Conservation (phyloP, 306 rosid genomes). For the Rubus idaeus region DNA sequence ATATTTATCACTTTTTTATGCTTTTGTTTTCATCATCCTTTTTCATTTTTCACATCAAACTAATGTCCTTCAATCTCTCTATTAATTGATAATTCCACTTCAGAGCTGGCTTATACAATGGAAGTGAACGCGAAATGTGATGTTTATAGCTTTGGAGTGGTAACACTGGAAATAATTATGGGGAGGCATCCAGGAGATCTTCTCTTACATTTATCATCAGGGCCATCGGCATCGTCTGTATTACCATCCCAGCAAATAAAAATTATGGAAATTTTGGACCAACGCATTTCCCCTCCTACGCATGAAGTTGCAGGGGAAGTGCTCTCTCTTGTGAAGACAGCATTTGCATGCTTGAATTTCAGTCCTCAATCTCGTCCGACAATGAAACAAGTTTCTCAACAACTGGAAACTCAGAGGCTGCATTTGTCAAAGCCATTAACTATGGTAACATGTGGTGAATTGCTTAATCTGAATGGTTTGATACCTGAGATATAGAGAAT, state of each 20-base stretch:
- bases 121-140: conserved; percentile 7
- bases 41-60: too few relatives aligned
- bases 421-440: not conserved
- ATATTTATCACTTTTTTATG: not conserved
- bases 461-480: not conserved
- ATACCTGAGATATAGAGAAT: too few relatives aligned
- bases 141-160: conserved; percentile 21
- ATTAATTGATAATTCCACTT: too few relatives aligned
- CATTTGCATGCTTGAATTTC: not conserved
- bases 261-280: not conserved
- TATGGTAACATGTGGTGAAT: not conserved
- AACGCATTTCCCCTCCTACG: not conserved
- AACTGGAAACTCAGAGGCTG: not conserved
- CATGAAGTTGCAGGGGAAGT: not conserved
- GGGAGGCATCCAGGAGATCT: conserved; percentile 17
- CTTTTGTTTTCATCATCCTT: not conserved
- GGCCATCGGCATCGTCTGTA: not conserved
- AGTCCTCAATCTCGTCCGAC: not conserved
- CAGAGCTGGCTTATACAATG: conserved; percentile 9
- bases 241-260: not conserved
- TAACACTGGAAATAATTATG: conserved; percentile 2
- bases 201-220: not conserved
- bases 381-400: conserved; percentile 5
- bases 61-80: too few relatives aligned
- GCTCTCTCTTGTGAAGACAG: not conserved